Conservation (phyloP, 208 protist genomes). For the Naegleria fowleri region DNA sequence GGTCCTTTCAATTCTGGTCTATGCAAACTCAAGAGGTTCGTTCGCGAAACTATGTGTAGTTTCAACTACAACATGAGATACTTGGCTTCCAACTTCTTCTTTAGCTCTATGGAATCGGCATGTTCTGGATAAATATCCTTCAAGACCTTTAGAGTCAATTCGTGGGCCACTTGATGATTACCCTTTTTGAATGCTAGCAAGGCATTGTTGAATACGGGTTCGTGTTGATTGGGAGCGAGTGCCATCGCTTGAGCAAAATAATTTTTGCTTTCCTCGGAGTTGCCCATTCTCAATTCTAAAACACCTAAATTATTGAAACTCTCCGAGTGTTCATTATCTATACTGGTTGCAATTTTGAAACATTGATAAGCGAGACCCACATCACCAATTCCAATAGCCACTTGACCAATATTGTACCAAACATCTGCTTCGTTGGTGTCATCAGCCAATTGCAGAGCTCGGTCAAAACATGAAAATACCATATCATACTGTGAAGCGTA, state of each 20-base stretch:
- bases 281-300: constrained; percentile 57
- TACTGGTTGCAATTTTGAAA: constrained; percentile 74
- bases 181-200: constrained; percentile 62
- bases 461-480: constrained; percentile 79
- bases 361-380: constrained; percentile 73
- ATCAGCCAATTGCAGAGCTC: constrained; percentile 59
- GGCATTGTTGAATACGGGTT: constrained; percentile 83
- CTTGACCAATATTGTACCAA: constrained; percentile 91
- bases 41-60: no score
- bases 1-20: no score
- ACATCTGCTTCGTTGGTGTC: constrained; percentile 72
- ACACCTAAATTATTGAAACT: constrained; percentile 87
- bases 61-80: not conserved
- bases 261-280: constrained; percentile 55
- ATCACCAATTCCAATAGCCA: constrained; percentile 83
- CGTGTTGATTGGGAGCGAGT: constrained; percentile 64
- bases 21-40: no score
- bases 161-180: constrained; percentile 68
- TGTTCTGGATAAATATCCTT: constrained; percentile 67
- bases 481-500: constrained; percentile 85
- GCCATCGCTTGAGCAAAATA: constrained; percentile 64
- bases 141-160: constrained; percentile 55
- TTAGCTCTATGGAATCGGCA: constrained; percentile 62
- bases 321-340: constrained; percentile 78
- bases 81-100: constrained; percentile 46